These are phyloP conservation scores for Entomortierella parvispora DNA, from an alignment of 192 early-diverging fungal species.

Conservation along the genomic window DNA sequence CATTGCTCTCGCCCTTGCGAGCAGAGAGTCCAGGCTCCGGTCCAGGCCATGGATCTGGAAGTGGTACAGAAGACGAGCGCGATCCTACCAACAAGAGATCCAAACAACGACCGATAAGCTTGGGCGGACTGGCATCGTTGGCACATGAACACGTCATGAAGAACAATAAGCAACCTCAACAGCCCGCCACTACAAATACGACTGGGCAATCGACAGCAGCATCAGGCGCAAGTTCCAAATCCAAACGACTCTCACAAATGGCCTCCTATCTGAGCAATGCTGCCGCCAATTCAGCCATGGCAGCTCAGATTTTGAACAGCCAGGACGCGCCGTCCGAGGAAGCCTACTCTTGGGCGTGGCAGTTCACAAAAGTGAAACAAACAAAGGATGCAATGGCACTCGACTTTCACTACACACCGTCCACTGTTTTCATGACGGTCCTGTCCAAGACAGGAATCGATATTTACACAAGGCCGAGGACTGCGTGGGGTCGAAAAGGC, in stretches of 20 bases:
- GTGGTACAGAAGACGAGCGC: background rate
- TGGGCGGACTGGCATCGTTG: constrained; percentile 40
- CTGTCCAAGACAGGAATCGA: constrained; percentile 44
- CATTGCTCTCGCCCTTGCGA: background rate
- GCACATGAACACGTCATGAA: constrained; percentile 48
- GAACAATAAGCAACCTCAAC: constrained; percentile 10
- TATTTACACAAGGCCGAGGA: constrained; percentile 27
- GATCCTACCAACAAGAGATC: constrained; percentile 9
- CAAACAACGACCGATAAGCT: constrained; percentile 41
- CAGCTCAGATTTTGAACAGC: constrained; percentile 14
- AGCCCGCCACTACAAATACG: background rate
- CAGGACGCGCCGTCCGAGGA: constrained; percentile 17
- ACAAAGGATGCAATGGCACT: constrained; percentile 38
- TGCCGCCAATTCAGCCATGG: constrained; percentile 36
- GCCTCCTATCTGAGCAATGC: constrained; percentile 41
- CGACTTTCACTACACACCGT: constrained; percentile 39
- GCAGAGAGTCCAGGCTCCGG: constrained; percentile 10
- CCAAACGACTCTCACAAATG: constrained; percentile 33
- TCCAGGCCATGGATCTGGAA: constrained; percentile 10
- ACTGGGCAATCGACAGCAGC: constrained; percentile 7
- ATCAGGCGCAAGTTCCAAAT: constrained; percentile 10
- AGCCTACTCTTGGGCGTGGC: constrained; percentile 31
- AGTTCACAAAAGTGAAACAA: constrained; percentile 45
- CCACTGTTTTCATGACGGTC: constrained; percentile 44
- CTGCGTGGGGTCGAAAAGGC: constrained; percentile 14